A percentile compares a stretch with the other conserved stretches of the same genome.
phyloP scores from a whole-genome alignment of 2,329 filamentous ascomycete species.

The Huntiella omanensis region DNA sequence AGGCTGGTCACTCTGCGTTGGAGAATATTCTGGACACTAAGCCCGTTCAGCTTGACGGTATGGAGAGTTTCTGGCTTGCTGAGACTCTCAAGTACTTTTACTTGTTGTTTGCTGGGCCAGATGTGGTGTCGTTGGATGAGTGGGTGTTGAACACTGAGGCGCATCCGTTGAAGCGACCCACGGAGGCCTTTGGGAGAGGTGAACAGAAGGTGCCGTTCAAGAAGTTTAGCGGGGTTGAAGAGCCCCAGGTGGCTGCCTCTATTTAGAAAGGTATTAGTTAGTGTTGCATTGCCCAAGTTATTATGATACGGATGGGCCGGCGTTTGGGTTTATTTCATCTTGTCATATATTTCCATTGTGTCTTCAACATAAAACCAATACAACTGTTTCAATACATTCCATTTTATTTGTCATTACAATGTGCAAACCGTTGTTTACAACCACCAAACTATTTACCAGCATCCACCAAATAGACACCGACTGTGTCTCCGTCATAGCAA shows the following conservation, averaged over 20 bases:
- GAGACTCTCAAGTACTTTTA: slow-evolving; percentile 92
- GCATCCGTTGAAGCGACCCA: slow-evolving; percentile 34
- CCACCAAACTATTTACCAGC: too few species aligned
- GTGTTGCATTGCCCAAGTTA: not conserved
- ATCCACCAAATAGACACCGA: too few species aligned
- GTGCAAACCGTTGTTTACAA: too few species aligned
- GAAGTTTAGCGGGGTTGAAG: not conserved
- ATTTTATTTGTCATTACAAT: too few species aligned
- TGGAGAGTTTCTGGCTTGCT: slow-evolving; percentile 82
- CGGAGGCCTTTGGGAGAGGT: slow-evolving; percentile 12
- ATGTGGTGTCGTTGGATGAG: slow-evolving; percentile 47
- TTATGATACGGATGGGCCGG: not conserved
- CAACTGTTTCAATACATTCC: too few species aligned
- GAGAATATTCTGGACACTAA: slow-evolving; percentile 35
- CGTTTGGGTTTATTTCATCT: too few species aligned
- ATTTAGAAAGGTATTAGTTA: not conserved
- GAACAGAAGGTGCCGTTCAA: slow-evolving; percentile 4
- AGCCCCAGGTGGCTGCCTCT: not conserved
- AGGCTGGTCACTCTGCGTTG: slow-evolving; percentile 52
- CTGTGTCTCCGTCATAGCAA: too few species aligned
- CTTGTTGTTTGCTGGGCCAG: slow-evolving; percentile 52
- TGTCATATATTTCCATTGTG: too few species aligned
- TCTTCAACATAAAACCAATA: too few species aligned
- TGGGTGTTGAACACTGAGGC: slow-evolving; percentile 49
- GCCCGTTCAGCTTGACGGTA: slow-evolving; percentile 34